These are phyloP conservation scores for Hanseniaspora lachancei DNA, from an alignment of 805 yeast species.

Conservation along the genomic window DNA sequence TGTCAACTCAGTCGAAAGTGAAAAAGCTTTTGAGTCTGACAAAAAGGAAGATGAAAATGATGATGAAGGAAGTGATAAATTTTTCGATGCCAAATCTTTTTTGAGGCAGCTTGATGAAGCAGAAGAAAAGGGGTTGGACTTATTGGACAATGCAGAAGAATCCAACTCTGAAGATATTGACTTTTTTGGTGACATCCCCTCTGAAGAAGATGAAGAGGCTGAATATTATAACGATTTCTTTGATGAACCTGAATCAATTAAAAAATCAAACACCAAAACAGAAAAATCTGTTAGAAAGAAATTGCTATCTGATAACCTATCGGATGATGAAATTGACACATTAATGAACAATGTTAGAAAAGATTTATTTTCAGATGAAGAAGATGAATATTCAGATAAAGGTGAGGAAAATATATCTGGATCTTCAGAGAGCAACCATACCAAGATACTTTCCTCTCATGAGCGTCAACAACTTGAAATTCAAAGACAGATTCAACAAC, in stretches of 20 bases:
- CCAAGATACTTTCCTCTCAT: slow-evolving; percentile 44
- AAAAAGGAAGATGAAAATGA: slow-evolving; percentile 19
- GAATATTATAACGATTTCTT: slow-evolving; percentile 57
- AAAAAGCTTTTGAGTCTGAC: slow-evolving; percentile 22
- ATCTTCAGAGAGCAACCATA: slow-evolving; percentile 16
- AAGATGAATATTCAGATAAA: slow-evolving; percentile 22
- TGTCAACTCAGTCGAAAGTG: slow-evolving; percentile 18
- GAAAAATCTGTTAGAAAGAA: slow-evolving; percentile 25
- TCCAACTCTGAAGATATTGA: slow-evolving; percentile 33
- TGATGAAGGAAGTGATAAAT: slow-evolving; percentile 19
- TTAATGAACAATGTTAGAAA: slow-evolving; percentile 49
- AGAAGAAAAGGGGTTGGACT: slow-evolving; percentile 23
- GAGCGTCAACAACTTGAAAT: slow-evolving; percentile 72
- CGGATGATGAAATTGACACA: slow-evolving; percentile 48
- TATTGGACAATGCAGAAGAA: slow-evolving; percentile 14
- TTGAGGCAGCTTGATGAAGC: slow-evolving; percentile 20
- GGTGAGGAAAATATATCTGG: slow-evolving; percentile 16
- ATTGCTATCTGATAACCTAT: slow-evolving; percentile 29
- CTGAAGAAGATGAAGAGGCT: slow-evolving; percentile 43
- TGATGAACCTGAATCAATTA: slow-evolving; percentile 27
- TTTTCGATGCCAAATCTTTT: slow-evolving; percentile 20
- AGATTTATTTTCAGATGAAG: slow-evolving; percentile 44
- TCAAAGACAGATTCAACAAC: slow-evolving; percentile 58
- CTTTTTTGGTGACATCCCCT: slow-evolving; percentile 39
- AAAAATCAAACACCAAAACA: slow-evolving; percentile 10